Percentiles rank a stretch among this genome's conserved stretches.
Evolutionary conservation across 805 yeast genomes (phyloP).

Genomic region (Kazachstania taianensis): DNA sequence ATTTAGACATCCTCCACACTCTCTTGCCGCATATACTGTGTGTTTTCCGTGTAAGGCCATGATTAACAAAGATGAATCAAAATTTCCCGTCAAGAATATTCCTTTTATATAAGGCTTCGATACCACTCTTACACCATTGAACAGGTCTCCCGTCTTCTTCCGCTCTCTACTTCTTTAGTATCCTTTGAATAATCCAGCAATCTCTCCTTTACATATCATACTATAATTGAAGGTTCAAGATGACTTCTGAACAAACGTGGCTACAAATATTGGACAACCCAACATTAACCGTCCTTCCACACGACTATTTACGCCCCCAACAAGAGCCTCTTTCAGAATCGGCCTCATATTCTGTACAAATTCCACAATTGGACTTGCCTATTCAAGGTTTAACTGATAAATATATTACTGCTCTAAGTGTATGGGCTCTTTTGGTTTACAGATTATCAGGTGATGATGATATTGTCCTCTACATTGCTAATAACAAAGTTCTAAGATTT

Average conservation of each 20-base stretch:
- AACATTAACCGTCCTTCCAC: constrained; percentile 79
- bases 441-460: constrained; percentile 93
- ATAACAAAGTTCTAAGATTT: constrained; percentile 47
- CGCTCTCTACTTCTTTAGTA: too few relatives aligned
- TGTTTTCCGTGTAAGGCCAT: too few relatives aligned
- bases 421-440: constrained; percentile 59
- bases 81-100: too few relatives aligned
- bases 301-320: constrained; percentile 73
- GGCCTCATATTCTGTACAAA: constrained; percentile 30
- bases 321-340: constrained; percentile 61
- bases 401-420: constrained; percentile 51
- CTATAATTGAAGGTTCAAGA: too few relatives aligned
- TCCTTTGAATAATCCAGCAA: too few relatives aligned
- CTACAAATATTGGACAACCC: constrained; percentile 57
- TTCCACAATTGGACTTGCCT: constrained; percentile 26
- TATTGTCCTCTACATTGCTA: constrained; percentile 54
- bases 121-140: too few relatives aligned
- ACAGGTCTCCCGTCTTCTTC: too few relatives aligned
- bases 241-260: constrained; percentile 36
- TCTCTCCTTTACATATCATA: too few relatives aligned
- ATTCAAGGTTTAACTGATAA: constrained; percentile 12
- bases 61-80: too few relatives aligned
- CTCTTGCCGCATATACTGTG: too few relatives aligned
- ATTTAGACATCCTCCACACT: too few relatives aligned
- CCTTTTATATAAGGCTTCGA: too few relatives aligned